Evolutionary conservation across 495 filamentous ascomycete genomes (phyloP), one percentile per base, ranked within the genome.

Genomic region (Trichocladium antarcticum): DNA sequence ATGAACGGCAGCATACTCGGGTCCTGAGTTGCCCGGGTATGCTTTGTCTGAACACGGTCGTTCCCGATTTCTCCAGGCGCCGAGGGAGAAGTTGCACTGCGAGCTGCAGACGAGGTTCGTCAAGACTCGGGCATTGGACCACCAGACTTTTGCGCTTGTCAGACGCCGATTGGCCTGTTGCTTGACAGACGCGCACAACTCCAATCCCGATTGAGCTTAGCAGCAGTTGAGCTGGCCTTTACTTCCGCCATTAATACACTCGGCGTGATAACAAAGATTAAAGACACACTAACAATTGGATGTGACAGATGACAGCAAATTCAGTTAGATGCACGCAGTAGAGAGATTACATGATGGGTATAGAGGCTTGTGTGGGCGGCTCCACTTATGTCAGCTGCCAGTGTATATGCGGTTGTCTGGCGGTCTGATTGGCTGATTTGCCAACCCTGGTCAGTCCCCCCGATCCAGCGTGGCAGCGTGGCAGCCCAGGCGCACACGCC

Each of bases 161-260:
- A 8, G 6, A 14, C 16, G 11, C 27, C 49, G 32, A 61, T 67
- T 65, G 61, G 64, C 35, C 39, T 12, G 24, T 9, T 28, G 9
- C 17, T 27, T 28, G 28, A n/a, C 11, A 57, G 49, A 42, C 46
- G 39, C 50, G 53, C 40, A 58, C 50, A 47, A 36, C 46, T 49
- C 49, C 48, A 58, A 55, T 56, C 60, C 57, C 49, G 39, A 56
- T 65, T 58, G 44, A 49, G 51, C 42, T n/a, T 17, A 37, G 22
- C 21, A 45, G 38, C 34, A 45, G 48, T 37, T 52, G 50, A 49
- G 61, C 57, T 56, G 63, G 45, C 55, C 24, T 17, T 47, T 20
- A 22, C 21, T 35, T 16, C n/a, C 36, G 10, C 19, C 21, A 45
- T 31, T 44, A 53, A 42, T 4, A 31, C 17, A 3, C n/a, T 11